Percentiles rank a stretch among this genome's conserved stretches.
phyloP scores from a whole-genome alignment of 805 yeast species.

The Saccharomycopsis amapae region DNA sequence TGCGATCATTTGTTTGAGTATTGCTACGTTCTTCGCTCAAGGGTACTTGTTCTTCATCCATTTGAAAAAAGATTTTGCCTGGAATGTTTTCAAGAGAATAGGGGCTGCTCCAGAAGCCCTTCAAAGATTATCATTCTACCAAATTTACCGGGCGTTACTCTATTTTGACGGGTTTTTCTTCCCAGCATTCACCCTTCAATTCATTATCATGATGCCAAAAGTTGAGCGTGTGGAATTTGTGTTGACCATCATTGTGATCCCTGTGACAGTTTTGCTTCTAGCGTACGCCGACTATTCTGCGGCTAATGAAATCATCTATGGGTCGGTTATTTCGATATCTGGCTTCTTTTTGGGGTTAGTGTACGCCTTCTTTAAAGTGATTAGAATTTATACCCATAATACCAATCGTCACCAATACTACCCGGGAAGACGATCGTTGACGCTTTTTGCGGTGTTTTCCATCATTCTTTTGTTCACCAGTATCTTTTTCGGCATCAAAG shows the following conservation, averaged over 20 bases:
- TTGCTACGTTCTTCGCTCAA: constrained; percentile 30
- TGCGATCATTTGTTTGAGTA: constrained; percentile 32
- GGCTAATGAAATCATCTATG: constrained; percentile 27
- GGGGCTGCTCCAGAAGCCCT: constrained; percentile 33
- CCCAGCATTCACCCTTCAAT: constrained; percentile 36
- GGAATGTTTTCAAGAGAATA: constrained; percentile 34
- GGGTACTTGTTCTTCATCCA: constrained; percentile 26
- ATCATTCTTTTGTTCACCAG: constrained; percentile 26
- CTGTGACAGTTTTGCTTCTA: constrained; percentile 27
- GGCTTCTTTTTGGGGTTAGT: constrained; percentile 31
- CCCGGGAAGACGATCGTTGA: constrained; percentile 35
- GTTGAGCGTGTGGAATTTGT: constrained; percentile 33
- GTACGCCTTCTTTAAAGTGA: constrained; percentile 34
- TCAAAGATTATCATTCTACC: constrained; percentile 30
- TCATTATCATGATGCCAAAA: constrained; percentile 34
- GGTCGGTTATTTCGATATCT: constrained; percentile 25
- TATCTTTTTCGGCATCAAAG: constrained; percentile 7
- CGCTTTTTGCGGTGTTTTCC: constrained; percentile 33
- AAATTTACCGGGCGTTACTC: constrained; percentile 30
- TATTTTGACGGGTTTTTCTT: constrained; percentile 33
- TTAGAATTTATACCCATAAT: constrained; percentile 34
- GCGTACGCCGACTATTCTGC: constrained; percentile 32
- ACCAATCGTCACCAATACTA: constrained; percentile 30
- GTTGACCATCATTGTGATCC: constrained; percentile 33
- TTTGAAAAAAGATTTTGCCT: constrained; percentile 30